These are phyloP conservation scores for Chlorella sp. DNA, from an alignment of 139 green algal species.

Conservation along the genomic window DNA sequence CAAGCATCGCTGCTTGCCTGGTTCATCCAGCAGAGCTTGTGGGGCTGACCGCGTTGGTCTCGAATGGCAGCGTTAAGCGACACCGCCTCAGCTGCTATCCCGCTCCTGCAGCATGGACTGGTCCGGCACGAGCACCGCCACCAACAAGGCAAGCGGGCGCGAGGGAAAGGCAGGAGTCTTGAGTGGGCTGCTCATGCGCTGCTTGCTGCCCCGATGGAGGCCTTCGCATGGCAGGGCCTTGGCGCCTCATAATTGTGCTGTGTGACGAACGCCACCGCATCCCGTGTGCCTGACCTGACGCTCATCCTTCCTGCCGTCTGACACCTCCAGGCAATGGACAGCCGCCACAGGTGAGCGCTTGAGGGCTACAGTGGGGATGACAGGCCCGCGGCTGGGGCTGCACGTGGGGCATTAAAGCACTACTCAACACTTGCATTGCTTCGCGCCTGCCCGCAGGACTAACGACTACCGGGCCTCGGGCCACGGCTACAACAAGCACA, in stretches of 20 bases:
- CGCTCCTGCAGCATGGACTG: slow-evolving; percentile 1
- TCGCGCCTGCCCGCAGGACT: neutral
- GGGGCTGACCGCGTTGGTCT: too few species aligned
- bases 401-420: neutral
- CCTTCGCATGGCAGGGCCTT: too few species aligned
- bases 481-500: slow-evolving; percentile 15
- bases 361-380: neutral
- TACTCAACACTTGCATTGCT: neutral
- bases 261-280: too few species aligned
- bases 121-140: neutral
- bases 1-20: too few species aligned
- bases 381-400: neutral
- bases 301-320: too few species aligned
- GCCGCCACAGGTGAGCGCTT: slow-evolving; percentile 8
- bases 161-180: too few species aligned
- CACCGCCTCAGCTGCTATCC: neutral
- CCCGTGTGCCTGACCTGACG: too few species aligned
- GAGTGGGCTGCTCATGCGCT: too few species aligned
- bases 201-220: too few species aligned
- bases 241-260: too few species aligned
- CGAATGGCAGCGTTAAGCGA: too few species aligned
- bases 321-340: neutral
- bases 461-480: neutral
- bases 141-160: slow-evolving; percentile 21
- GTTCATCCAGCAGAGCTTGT: neutral